A percentile compares a stretch with the other conserved stretches of the same genome.
Conservation (phyloP, 805 yeast species). For the Starmera caribaea region DNA sequence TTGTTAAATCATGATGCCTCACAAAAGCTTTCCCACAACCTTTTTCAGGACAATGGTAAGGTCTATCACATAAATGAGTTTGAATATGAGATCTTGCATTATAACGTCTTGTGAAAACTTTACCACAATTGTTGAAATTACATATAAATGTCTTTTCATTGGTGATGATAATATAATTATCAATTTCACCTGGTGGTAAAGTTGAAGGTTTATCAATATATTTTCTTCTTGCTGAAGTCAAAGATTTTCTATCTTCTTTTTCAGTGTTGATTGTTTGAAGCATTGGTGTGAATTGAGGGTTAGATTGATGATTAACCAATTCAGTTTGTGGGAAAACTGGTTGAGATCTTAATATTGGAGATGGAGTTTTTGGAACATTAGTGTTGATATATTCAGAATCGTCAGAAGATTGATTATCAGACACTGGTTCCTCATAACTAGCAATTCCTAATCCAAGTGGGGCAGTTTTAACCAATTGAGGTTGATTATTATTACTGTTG, state of each 20-base stretch:
- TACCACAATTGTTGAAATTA: conserved; percentile 67
- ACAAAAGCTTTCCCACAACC: conserved; percentile 82
- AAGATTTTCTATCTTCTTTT: conserved; percentile 9
- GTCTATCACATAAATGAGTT: conserved; percentile 91
- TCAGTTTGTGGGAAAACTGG: conserved; percentile 15
- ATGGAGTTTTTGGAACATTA: conserved; percentile 28
- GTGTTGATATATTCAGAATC: conserved; percentile 7
- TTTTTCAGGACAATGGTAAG: conserved; percentile 59
- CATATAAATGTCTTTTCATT: conserved; percentile 67
- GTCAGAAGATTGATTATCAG: conserved; percentile 8
- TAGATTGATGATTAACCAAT: neutral
- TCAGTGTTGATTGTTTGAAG: conserved; percentile 2
- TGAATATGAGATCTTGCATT: conserved; percentile 93
- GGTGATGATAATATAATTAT: conserved; percentile 74
- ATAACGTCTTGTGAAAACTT: conserved; percentile 78
- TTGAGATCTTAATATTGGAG: conserved; percentile 34
- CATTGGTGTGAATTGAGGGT: too few relatives aligned
- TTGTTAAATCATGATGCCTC: conserved; percentile 85
- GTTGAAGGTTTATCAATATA: conserved; percentile 36
- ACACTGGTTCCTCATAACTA: conserved; percentile 19
- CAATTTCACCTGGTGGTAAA: conserved; percentile 84
- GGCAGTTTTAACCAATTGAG: neutral
- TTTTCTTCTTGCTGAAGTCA: conserved; percentile 13
- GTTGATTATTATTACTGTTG: neutral
- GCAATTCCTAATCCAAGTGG: neutral